Conservation (phyloP, 2,329 filamentous ascomycete species). For the Ophiostoma triangulosporum region DNA sequence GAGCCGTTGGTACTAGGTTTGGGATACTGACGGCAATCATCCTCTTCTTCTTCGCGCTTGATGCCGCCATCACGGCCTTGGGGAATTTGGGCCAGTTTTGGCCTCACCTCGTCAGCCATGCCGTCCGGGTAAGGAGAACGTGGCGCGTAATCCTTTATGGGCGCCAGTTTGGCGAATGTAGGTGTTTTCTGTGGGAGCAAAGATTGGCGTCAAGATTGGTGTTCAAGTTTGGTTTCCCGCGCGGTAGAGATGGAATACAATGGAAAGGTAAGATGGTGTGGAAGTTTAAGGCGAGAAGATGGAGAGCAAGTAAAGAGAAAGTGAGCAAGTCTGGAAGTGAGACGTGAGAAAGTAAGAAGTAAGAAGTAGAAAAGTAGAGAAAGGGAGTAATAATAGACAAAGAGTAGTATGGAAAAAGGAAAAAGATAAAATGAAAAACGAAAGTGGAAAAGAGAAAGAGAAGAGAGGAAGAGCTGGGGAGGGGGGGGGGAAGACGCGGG, state of each 20-base stretch:
- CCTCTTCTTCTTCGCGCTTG: conserved; percentile 12
- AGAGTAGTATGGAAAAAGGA: not conserved
- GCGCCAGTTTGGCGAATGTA: conserved; percentile 12
- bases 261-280: too few relatives aligned
- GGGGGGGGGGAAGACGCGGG: not conserved
- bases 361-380: not conserved
- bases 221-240: too few relatives aligned
- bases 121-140: conserved; percentile 5
- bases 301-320: not conserved
- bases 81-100: conserved; percentile 9
- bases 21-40: conserved; percentile 10
- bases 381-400: not conserved
- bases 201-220: too few relatives aligned
- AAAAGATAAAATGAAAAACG: not conserved
- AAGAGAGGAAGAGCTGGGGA: not conserved
- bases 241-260: too few relatives aligned
- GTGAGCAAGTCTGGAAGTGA: too few relatives aligned
- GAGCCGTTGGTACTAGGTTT: conserved; percentile 1
- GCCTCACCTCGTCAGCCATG: conserved; percentile 14
- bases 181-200: not conserved
- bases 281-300: too few relatives aligned
- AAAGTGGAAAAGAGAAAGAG: not conserved
- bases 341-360: not conserved
- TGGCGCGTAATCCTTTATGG: conserved; percentile 8
- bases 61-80: conserved; percentile 9